phyloP scores from a whole-genome alignment of 148 eudicot species.

The Camellia lanceoleosa region DNA sequence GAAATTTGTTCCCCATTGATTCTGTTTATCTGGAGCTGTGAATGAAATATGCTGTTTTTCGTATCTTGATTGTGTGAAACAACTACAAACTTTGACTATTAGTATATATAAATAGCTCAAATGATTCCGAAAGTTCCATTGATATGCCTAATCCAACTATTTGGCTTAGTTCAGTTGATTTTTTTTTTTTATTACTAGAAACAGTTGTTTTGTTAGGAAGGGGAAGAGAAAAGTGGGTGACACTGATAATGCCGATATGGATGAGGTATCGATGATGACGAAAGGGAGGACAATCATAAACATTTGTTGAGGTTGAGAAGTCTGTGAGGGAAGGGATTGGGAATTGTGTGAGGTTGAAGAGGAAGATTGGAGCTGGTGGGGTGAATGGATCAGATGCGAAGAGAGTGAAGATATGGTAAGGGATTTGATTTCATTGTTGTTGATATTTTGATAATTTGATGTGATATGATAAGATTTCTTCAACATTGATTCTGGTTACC shows the following conservation, averaged over 20 bases:
- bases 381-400: slow-evolving; percentile 32
- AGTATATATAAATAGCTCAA: not conserved
- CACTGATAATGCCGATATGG: no score
- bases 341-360: slow-evolving; percentile 48
- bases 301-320: no score
- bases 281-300: no score
- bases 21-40: not conserved
- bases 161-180: not conserved
- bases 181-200: not conserved
- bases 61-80: no score
- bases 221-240: no score
- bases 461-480: not conserved
- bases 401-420: slow-evolving; percentile 77
- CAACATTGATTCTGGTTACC: not conserved
- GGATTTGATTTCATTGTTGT: not conserved
- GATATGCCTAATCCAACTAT: not conserved
- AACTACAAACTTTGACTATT: not conserved
- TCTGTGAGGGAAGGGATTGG: no score
- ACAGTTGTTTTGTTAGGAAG: no score
- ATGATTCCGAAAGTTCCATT: not conserved
- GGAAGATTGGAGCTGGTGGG: slow-evolving; percentile 50
- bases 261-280: no score
- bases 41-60: not conserved
- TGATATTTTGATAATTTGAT: not conserved
- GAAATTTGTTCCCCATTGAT: not conserved